Evolutionary conservation across 75 land plant genomes (phyloP).

Genomic region (Isoetes taiwanensis): DNA sequence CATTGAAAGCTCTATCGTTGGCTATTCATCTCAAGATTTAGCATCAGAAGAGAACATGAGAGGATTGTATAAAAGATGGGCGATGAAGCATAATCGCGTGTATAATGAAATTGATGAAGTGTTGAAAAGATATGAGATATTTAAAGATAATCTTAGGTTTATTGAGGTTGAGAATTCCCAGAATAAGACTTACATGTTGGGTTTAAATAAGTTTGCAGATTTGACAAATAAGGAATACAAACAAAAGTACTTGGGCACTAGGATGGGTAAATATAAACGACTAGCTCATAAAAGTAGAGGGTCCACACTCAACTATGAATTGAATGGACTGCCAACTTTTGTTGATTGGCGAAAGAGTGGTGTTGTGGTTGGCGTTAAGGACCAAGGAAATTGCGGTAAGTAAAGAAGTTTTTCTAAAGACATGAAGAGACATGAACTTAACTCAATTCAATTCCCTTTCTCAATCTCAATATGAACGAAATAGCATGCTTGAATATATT

Average conservation of each 20-base stretch:
- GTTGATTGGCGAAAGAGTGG: background rate
- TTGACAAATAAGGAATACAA: constrained; percentile 33
- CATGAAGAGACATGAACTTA: too few species aligned
- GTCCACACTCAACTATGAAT: too few species aligned
- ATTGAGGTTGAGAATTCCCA: background rate
- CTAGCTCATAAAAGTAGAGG: too few species aligned
- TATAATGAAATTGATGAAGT: background rate
- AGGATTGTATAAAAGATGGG: background rate
- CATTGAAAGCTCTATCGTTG: too few species aligned
- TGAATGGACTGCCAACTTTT: background rate
- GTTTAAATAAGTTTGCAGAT: constrained; percentile 35
- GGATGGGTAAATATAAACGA: too few species aligned
- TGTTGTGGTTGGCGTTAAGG: background rate
- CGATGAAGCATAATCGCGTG: background rate
- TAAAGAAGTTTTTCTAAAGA: too few species aligned
- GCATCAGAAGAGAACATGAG: too few species aligned
- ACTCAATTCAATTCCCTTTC: background rate
- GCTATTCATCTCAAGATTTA: too few species aligned
- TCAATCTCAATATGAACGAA: background rate
- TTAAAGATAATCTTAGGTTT: constrained; percentile 2
- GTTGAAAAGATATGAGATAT: background rate
- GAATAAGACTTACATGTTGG: constrained; percentile 11
- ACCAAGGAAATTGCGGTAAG: background rate
- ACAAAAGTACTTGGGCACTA: constrained; percentile 15
- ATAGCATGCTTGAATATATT: too few species aligned